Percentiles rank a stretch among this genome's conserved stretches.
These are phyloP conservation scores for Sporothrix humicola DNA, from an alignment of 2,329 filamentous ascomycete genomes.

Conservation along the genomic window DNA sequence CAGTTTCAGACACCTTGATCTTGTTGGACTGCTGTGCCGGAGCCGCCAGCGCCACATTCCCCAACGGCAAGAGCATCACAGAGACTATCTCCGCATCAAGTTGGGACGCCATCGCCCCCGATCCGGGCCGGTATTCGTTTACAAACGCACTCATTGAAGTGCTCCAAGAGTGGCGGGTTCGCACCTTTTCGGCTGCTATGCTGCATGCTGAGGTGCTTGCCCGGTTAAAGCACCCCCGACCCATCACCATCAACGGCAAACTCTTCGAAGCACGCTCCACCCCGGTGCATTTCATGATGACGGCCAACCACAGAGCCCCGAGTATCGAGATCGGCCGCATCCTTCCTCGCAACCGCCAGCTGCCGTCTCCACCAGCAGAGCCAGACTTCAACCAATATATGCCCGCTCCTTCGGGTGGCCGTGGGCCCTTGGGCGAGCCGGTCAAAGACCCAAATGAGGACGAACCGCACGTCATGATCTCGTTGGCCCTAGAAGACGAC, in stretches of 20 bases:
- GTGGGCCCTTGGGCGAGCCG: slow-evolving; percentile 36
- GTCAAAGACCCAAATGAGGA: slow-evolving; percentile 58
- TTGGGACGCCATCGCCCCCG: slow-evolving; percentile 66
- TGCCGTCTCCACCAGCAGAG: slow-evolving; percentile 48
- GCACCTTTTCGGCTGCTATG: slow-evolving; percentile 65
- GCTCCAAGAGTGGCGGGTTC: slow-evolving; percentile 60
- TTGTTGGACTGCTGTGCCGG: slow-evolving; percentile 65
- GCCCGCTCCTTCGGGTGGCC: slow-evolving; percentile 33
- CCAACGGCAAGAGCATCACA: slow-evolving; percentile 63
- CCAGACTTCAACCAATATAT: slow-evolving; percentile 37
- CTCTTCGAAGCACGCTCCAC: slow-evolving; percentile 64
- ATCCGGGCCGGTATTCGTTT: slow-evolving; percentile 65
- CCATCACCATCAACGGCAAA: slow-evolving; percentile 62
- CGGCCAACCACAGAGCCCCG: slow-evolving; percentile 62
- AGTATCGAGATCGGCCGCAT: slow-evolving; percentile 61
- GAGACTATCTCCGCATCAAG: slow-evolving; percentile 67
- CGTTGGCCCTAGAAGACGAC: slow-evolving; percentile 63
- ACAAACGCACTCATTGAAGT: slow-evolving; percentile 65
- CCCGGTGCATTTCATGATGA: slow-evolving; percentile 69
- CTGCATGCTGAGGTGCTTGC: slow-evolving; percentile 65
- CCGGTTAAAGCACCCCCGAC: slow-evolving; percentile 64
- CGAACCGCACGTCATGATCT: slow-evolving; percentile 66
- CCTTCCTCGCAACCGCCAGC: slow-evolving; percentile 44
- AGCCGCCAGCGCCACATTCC: slow-evolving; percentile 64
- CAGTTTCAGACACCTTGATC: slow-evolving; percentile 62